Evolutionary conservation across 768 basidiomycete species (phyloP), one percentile per base, ranked within the genome.

Genomic region (Cubamyces lactineus): DNA sequence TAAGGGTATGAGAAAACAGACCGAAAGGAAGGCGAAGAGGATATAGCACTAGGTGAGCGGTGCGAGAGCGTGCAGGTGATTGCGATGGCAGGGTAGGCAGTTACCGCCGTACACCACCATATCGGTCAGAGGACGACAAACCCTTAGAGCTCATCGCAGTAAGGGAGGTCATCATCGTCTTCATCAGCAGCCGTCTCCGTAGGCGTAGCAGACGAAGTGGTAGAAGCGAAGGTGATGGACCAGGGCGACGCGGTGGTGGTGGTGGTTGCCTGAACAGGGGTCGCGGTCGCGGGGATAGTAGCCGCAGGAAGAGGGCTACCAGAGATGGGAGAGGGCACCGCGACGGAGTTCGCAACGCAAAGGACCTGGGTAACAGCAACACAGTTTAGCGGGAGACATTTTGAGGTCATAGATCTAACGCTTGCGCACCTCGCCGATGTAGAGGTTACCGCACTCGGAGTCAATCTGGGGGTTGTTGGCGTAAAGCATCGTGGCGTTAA

Each of bases 391-490:
- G 21, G 13, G 9, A 26, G 42, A 21, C 13, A 41, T 41, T 47
- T 38, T n/a, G n/a, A 42, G 12, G 46, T 53, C 19, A 17, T 2
- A 11, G 28, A 49, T 43, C 45, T 15, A 48, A 2, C 53, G 13
- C 9, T 4, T 26, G 77, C 81, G 57, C 52, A 91, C 91, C 84
- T 92, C 87, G 69, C 86, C 89, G 59, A 88, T 70, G 74, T 91
- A 91, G 72, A 93, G 77, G 78, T 92, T 92, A 66, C 66, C 74
- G 73, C 85, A 89, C 0, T 71, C 76, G 0, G 48, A 2, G 67
- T 84, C 64, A 66, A 92, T 79, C 73, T 91, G 86, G 19, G 89
- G 91, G 83, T 94, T 94, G 83, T 92, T 92, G 61, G 65, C 16
- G 70, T 72, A 77, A 30, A 94, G 77, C 5, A 85, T 78, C 40